These are phyloP conservation scores for Thelonectria rubi DNA, from an alignment of 2,329 filamentous ascomycete species.

Conservation along the genomic window DNA sequence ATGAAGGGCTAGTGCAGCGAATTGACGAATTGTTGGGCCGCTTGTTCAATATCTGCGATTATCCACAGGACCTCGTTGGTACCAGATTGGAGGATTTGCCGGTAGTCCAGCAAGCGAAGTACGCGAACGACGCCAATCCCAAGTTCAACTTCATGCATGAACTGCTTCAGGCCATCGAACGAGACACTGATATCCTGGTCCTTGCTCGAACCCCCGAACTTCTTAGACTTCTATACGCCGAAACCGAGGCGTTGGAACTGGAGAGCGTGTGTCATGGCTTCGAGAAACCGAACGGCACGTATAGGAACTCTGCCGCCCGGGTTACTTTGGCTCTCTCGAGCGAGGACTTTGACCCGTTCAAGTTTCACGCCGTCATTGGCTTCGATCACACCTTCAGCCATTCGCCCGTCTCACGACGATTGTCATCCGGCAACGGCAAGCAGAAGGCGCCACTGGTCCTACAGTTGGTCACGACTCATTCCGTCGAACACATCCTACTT, in stretches of 20 bases:
- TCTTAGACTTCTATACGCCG: conserved; percentile 60
- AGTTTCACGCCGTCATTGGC: conserved; percentile 61
- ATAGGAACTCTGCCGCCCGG: conserved; percentile 47
- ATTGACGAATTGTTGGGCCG: conserved; percentile 62
- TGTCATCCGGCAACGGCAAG: conserved; percentile 28
- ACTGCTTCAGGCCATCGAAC: conserved; percentile 57
- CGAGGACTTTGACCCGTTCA: conserved; percentile 49
- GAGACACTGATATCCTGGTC: conserved; percentile 61
- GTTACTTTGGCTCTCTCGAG: conserved; percentile 56
- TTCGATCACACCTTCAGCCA: conserved; percentile 62
- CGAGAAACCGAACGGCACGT: conserved; percentile 38
- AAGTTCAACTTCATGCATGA: conserved; percentile 70
- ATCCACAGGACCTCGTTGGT: conserved; percentile 62
- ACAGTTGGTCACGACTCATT: conserved; percentile 59
- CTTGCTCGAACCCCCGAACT: conserved; percentile 60
- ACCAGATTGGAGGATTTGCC: conserved; percentile 51
- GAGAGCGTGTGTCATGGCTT: conserved; percentile 48
- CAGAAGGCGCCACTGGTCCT: conserved; percentile 55
- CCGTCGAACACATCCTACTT: conserved; percentile 65
- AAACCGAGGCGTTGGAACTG: conserved; percentile 54
- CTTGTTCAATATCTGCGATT: conserved; percentile 65
- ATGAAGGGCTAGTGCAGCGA: conserved; percentile 51
- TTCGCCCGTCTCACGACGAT: conserved; percentile 44
- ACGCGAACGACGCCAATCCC: conserved; percentile 64
- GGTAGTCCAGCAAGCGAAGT: conserved; percentile 57